A percentile compares a stretch with the other conserved stretches of the same genome.
Evolutionary conservation across 495 filamentous ascomycete species (phyloP).

Genomic region (Cryomyces minteri): DNA sequence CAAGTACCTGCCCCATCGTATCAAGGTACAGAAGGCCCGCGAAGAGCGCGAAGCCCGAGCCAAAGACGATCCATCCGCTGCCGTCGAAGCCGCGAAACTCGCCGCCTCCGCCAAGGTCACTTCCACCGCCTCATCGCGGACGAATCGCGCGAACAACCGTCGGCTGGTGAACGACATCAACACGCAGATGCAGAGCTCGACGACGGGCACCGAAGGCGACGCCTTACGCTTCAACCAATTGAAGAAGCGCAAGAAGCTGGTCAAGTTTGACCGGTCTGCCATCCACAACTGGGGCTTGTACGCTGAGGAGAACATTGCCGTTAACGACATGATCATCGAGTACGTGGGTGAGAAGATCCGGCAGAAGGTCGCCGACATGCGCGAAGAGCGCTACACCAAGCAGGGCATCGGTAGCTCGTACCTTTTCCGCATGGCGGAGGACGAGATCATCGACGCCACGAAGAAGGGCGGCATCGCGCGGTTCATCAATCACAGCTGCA

Average conservation of each 20-base stretch:
- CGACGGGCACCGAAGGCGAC: conserved; percentile 46
- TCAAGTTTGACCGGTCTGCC: conserved; percentile 91
- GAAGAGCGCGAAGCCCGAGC: conserved; percentile 73
- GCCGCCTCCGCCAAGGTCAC: conserved; percentile 53
- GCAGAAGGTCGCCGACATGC: conserved; percentile 88
- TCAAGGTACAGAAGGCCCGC: conserved; percentile 77
- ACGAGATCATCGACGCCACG: conserved; percentile 91
- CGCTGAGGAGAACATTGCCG: conserved; percentile 89
- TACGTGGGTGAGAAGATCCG: conserved; percentile 97
- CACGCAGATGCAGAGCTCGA: conserved; percentile 71
- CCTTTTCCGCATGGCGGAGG: conserved; percentile 95
- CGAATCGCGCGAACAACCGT: conserved; percentile 87
- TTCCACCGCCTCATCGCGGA: conserved; percentile 62
- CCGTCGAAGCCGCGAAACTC: conserved; percentile 50
- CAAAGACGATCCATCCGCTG: conserved; percentile 49
- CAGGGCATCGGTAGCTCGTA: conserved; percentile 96
- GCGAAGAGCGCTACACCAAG: conserved; percentile 80
- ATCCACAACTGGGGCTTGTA: conserved; percentile 99
- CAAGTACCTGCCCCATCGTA: conserved; percentile 91
- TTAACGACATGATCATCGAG: conserved; percentile 99
- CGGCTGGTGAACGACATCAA: conserved; percentile 87
- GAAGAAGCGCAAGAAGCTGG: conserved; percentile 97
- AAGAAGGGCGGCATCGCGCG: conserved; percentile 95
- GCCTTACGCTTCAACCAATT: conserved; percentile 95
- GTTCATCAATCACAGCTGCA: conserved; percentile 98